These are phyloP conservation scores for Alternaria alternata DNA, from an alignment of 2,329 filamentous ascomycete species.

Conservation along the genomic window DNA sequence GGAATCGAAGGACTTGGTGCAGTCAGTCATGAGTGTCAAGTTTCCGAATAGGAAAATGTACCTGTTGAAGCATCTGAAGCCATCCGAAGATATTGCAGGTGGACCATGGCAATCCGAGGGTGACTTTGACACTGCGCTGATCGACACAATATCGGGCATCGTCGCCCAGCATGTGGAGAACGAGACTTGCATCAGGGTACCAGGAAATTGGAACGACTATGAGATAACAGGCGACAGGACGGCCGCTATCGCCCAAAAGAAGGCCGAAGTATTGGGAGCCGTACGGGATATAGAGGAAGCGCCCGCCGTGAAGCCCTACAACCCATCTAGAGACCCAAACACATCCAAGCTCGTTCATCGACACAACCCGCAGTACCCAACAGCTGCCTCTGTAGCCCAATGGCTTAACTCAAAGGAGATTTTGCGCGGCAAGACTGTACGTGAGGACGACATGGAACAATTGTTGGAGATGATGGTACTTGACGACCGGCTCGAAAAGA, in stretches of 20 bases:
- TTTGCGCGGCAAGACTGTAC: slow-evolving; percentile 70
- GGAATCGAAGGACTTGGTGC: slow-evolving; percentile 82
- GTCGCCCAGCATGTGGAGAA: slow-evolving; percentile 77
- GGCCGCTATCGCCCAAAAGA: slow-evolving; percentile 47
- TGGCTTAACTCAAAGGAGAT: slow-evolving; percentile 74
- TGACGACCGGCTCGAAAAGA: slow-evolving; percentile 81
- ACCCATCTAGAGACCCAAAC: slow-evolving; percentile 33
- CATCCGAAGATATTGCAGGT: slow-evolving; percentile 88
- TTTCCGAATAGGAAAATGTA: slow-evolving; percentile 93
- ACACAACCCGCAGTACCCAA: slow-evolving; percentile 81
- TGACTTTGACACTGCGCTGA: slow-evolving; percentile 87
- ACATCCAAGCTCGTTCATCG: slow-evolving; percentile 56
- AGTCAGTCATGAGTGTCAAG: slow-evolving; percentile 90
- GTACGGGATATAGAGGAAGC: slow-evolving; percentile 47
- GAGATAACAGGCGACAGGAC: slow-evolving; percentile 42
- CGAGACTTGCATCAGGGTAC: slow-evolving; percentile 72
- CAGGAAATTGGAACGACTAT: slow-evolving; percentile 53
- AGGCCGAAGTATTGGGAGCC: slow-evolving; percentile 42
- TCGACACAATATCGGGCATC: slow-evolving; percentile 76
- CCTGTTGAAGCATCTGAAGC: slow-evolving; percentile 84
- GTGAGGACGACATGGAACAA: slow-evolving; percentile 80
- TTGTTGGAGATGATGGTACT: slow-evolving; percentile 88
- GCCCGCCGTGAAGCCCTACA: slow-evolving; percentile 34
- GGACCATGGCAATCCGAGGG: slow-evolving; percentile 95
- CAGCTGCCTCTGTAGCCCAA: slow-evolving; percentile 77